Evolutionary conservation across 352 stramenopile genomes (phyloP), one percentile per base, ranked within the genome.

Genomic region (Plasmopara muralis): DNA sequence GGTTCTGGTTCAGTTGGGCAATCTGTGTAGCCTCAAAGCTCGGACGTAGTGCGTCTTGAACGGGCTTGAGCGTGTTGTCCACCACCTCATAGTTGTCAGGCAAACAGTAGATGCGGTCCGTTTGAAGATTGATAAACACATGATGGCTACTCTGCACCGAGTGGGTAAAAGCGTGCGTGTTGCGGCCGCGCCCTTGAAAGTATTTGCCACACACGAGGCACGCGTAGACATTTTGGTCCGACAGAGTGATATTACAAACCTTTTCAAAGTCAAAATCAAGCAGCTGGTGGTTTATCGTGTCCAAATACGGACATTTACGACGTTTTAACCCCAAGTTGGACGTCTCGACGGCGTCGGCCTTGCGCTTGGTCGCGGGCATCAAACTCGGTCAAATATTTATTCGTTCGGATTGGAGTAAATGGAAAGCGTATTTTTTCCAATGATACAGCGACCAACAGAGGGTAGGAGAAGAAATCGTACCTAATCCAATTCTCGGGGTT

Each of bases 241-340:
- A 94, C 30, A 99, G 74, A 16, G 89, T 97, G 33, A 99, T 73
- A 44, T 88, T 98, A 77, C 97, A 98, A 3, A 97, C 78, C 57
- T 98, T 98, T 70, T 99, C 94, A 51, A 99, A 98, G 75, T 99
- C 97, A 70, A 99, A 99, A 68, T 99, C 96, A 37, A 99, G 78
- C 45, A 98, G 60, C 47, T 98, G 87, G 57, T 97, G 89, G 66
- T 98, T 95, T 50, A 99, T 92, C 9, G 96, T 99, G 78, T 99
- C 96, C 34, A 99, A 73, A 69, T 99, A 99, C 44, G 97, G 97
- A 64, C 97, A 99, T 64, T 96, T 95, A 60, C 81, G 82, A 42
- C 83, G 81, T 67, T 90, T 93, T 39, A 55, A 50, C 35, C 58
- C 37, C 14, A 25, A 42, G 20, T n/a, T 25, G 51, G 12, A 18